phyloP scores from a whole-genome alignment of 2,329 filamentous ascomycete genomes.

The Cercospora canescens region DNA sequence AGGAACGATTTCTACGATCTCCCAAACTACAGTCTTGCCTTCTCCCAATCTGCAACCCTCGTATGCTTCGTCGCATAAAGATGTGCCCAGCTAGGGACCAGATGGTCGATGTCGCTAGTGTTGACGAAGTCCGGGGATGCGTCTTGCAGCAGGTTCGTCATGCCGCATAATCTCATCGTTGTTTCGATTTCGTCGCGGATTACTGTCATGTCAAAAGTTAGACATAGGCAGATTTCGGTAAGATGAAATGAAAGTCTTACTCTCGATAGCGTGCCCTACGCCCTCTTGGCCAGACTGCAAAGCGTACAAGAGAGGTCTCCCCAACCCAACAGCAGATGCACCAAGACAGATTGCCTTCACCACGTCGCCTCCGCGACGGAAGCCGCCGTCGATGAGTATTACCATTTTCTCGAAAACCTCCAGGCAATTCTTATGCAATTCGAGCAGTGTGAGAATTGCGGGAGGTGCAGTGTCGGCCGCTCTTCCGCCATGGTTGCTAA shows the following conservation, averaged over 20 bases:
- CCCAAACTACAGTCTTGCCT: background rate
- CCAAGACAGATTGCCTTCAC: slow-evolving; percentile 68
- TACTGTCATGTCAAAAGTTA: slow-evolving; percentile 27
- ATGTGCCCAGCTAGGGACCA: slow-evolving; percentile 41
- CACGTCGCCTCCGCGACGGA: slow-evolving; percentile 64
- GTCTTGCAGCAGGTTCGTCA: slow-evolving; percentile 61
- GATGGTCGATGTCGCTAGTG: slow-evolving; percentile 51
- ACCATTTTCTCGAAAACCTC: slow-evolving; percentile 62
- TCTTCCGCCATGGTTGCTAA: slow-evolving; percentile 54
- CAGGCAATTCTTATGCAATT: slow-evolving; percentile 62
- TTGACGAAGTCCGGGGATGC: slow-evolving; percentile 59
- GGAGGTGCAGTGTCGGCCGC: slow-evolving; percentile 52
- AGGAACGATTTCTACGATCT: too few relatives aligned
- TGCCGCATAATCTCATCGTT: slow-evolving; percentile 65
- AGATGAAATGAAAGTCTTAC: slow-evolving; percentile 41
- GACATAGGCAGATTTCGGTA: too few relatives aligned
- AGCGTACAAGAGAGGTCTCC: slow-evolving; percentile 60
- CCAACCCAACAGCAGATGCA: slow-evolving; percentile 61
- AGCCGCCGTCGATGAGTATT: slow-evolving; percentile 64
- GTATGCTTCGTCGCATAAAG: background rate
- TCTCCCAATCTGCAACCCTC: background rate
- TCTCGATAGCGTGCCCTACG: slow-evolving; percentile 53
- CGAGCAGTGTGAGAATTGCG: slow-evolving; percentile 59
- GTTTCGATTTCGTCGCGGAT: slow-evolving; percentile 62
- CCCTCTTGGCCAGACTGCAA: slow-evolving; percentile 61